Evolutionary conservation across 768 basidiomycete genomes (phyloP).

Genomic region (Hypholoma fasciculare): DNA sequence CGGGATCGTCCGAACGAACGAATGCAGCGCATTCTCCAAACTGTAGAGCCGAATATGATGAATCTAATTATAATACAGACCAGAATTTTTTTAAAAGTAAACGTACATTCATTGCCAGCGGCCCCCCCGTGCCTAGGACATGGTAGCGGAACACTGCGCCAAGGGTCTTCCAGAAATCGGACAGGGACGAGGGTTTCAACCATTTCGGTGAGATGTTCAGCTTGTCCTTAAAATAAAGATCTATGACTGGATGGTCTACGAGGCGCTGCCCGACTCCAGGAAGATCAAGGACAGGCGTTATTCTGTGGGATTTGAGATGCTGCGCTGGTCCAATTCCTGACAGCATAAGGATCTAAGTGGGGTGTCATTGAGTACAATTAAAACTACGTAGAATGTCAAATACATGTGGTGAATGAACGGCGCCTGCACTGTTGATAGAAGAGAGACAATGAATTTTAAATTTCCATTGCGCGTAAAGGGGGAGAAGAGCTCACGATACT

Average conservation of each 20-base stretch:
- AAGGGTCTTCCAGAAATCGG: conserved; percentile 26
- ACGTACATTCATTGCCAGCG: conserved; percentile 55
- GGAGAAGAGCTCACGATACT: conserved; percentile 45
- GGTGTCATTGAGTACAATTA: background rate
- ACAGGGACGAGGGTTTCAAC: conserved; percentile 31
- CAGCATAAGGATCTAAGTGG: conserved; percentile 58
- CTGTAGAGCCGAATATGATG: conserved; percentile 19
- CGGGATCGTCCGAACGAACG: conserved; percentile 52
- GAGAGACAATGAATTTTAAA: background rate
- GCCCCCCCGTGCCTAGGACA: conserved; percentile 43
- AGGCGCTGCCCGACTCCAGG: conserved; percentile 78
- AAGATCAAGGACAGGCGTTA: conserved; percentile 61
- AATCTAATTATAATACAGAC: background rate
- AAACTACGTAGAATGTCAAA: background rate
- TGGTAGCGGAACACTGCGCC: conserved; percentile 41
- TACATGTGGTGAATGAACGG: conserved; percentile 16
- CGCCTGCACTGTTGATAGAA: conserved; percentile 19
- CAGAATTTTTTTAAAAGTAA: no score
- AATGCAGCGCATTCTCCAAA: conserved; percentile 61
- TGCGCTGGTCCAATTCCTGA: conserved; percentile 75
- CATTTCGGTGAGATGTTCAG: conserved; percentile 41
- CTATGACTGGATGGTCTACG: conserved; percentile 67
- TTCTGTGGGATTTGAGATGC: conserved; percentile 51
- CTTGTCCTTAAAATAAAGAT: conserved; percentile 55
- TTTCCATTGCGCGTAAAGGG: background rate